Evolutionary conservation across 2,329 filamentous ascomycete species (phyloP).

Genomic region (Talaromyces funiculosus): DNA sequence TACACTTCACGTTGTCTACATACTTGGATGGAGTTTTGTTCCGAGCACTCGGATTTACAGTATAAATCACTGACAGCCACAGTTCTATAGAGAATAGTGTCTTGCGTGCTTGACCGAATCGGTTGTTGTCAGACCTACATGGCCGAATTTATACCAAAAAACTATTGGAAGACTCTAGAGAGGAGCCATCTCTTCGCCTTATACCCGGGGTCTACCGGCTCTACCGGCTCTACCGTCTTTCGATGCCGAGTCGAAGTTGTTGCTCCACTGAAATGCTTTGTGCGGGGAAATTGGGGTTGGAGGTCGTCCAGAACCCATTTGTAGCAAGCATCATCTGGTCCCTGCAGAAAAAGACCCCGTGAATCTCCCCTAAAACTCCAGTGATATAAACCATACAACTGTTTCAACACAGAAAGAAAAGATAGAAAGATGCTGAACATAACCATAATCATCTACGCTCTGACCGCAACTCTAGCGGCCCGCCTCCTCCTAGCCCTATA

Average conservation of each 20-base stretch:
- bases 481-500: slow-evolving; percentile 19
- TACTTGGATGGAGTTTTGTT: not conserved
- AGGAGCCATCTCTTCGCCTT: not conserved
- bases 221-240: not conserved
- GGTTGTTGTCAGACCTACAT: not conserved
- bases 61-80: not conserved
- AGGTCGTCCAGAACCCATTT: too few relatives aligned
- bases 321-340: too few relatives aligned
- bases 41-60: not conserved
- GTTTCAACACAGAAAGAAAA: not conserved
- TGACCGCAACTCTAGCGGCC: not conserved
- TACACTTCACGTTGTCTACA: not conserved
- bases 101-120: too few relatives aligned
- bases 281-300: not conserved
- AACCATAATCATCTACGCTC: not conserved
- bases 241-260: not conserved
- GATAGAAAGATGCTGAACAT: not conserved
- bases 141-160: not conserved
- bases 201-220: not conserved
- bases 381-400: too few relatives aligned
- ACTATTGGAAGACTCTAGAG: not conserved
- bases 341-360: too few relatives aligned
- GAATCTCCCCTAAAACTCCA: not conserved
- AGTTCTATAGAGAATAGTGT: too few relatives aligned
- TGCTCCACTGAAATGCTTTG: not conserved